These are phyloP conservation scores for Amphibolis antarctica DNA, from an alignment of 106 monocot genomes.

Conservation along the genomic window DNA sequence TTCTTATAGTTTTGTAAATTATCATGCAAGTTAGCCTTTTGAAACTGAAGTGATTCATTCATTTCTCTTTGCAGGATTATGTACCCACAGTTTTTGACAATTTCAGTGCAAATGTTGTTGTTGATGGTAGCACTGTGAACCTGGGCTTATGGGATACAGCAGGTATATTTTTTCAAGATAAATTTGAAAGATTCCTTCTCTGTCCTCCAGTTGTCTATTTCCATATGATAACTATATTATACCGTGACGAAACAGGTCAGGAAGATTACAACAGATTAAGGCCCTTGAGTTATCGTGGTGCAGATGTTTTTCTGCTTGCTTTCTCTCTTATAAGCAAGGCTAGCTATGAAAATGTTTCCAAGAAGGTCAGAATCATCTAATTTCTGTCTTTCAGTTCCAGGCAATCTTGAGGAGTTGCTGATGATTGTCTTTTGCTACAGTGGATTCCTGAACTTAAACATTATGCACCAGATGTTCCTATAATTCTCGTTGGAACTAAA, in stretches of 20 bases:
- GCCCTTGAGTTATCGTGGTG: constrained; percentile 68
- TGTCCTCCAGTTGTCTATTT: background rate
- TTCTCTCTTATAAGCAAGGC: constrained; percentile 73
- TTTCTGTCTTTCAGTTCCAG: background rate
- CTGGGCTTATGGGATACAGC: constrained; percentile 73
- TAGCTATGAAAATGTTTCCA: constrained; percentile 66
- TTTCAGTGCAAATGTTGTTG: constrained; percentile 71
- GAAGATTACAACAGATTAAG: too few relatives aligned
- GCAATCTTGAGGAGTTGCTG: background rate
- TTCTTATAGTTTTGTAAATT: background rate
- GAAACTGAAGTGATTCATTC: background rate
- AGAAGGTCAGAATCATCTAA: constrained; percentile 32
- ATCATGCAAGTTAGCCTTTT: background rate
- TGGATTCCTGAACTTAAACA: constrained; percentile 68
- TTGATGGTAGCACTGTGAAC: constrained; percentile 65
- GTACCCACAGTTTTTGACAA: constrained; percentile 75
- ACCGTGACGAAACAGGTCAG: constrained; percentile 37
- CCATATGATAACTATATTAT: background rate
- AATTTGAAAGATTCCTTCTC: background rate
- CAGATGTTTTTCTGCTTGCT: constrained; percentile 63
- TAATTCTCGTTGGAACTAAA: constrained; percentile 72
- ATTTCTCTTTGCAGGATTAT: constrained; percentile 37
- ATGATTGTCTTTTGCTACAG: constrained; percentile 17
- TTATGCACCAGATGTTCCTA: constrained; percentile 61
- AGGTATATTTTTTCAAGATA: constrained; percentile 15